Conservation (phyloP, 371 early-diverging fungal species). For the Ecytonucleospora hepatopenaei region DNA sequence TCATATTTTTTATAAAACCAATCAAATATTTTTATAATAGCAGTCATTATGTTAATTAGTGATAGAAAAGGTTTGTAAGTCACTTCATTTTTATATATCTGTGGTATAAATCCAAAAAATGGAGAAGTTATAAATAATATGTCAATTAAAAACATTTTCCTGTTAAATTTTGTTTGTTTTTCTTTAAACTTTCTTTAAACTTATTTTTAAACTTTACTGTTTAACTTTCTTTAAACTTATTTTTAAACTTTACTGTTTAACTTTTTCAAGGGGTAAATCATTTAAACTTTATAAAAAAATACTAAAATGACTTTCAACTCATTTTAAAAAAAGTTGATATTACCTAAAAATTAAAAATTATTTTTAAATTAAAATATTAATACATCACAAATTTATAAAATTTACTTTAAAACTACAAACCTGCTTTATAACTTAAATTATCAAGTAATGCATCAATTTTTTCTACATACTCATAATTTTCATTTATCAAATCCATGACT, state of each 20-base stretch:
- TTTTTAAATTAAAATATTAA: background rate
- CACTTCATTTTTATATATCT: constrained; percentile 33
- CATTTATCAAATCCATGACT: constrained; percentile 48
- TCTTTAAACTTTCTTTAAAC: no score
- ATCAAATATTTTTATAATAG: constrained; percentile 44
- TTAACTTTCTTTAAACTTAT: no score
- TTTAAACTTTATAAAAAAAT: background rate
- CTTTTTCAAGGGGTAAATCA: background rate
- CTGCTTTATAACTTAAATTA: constrained; percentile 13
- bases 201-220: no score
- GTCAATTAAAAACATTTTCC: background rate
- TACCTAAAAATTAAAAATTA: background rate
- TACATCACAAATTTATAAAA: background rate
- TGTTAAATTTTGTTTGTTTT: background rate
- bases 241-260: no score
- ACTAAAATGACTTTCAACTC: background rate
- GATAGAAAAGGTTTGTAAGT: constrained; percentile 40
- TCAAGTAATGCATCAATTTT: constrained; percentile 44
- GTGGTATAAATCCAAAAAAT: constrained; percentile 46
- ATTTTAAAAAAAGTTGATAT: background rate
- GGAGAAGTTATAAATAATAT: constrained; percentile 41
- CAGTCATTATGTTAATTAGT: constrained; percentile 31
- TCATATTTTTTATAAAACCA: constrained; percentile 5
- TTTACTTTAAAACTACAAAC: background rate
- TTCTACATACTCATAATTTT: constrained; percentile 39